Base-by-base conservation (phyloP, 208 protist species). In the Angomonas ambiguus region DNA sequence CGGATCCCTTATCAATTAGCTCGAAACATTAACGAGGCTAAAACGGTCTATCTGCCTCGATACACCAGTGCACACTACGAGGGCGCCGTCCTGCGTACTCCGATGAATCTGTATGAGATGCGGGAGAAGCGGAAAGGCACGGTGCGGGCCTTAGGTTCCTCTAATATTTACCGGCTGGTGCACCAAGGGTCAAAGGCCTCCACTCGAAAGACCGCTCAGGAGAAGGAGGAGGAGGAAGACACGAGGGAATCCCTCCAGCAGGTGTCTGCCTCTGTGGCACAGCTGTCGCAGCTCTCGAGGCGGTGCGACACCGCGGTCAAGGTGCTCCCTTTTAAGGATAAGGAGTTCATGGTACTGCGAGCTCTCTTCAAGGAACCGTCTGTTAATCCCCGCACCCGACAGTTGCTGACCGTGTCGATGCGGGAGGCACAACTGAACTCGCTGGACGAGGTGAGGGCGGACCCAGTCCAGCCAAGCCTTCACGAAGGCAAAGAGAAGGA, bases 331-430 rank as follows among this genome's bases (percentile, higher is more conserved):
- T 92, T 84, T 62, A 68, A 69, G 16, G 90, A 95, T 65, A 71
- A 74, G 41, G 86, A 95, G 69, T 95, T 83, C 57, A 68, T 79
- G 22, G 82, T 95, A 6, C 72, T 95, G 41, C 82, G 82, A 13
- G 83, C 89, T 18, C 67, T 95, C 30, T 71, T 95, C 59, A 92
- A 93, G 72, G 64, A 79, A 10, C 86, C 86, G 0, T 92, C 89
- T 20, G 77, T 33, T 6, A 90, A 93, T 65, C 80, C 80, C 1
- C 77, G 73, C 45, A 82, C 84, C 10, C 83, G 86, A 5, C 76
- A 56, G 28, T 76, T 93, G 30, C 71, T 86, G 32, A 65, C 73
- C 10, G 71, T 95, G 41, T 70, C 86, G 16, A 42, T 35, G 31
- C 10, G 45, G 16, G 24, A 56, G 27, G 57, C 10, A 2, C 11